Percentiles rank a stretch among this genome's conserved stretches.
Evolutionary conservation across 768 basidiomycete species (phyloP).

Genomic region (Candolleomyces aberdarensis): DNA sequence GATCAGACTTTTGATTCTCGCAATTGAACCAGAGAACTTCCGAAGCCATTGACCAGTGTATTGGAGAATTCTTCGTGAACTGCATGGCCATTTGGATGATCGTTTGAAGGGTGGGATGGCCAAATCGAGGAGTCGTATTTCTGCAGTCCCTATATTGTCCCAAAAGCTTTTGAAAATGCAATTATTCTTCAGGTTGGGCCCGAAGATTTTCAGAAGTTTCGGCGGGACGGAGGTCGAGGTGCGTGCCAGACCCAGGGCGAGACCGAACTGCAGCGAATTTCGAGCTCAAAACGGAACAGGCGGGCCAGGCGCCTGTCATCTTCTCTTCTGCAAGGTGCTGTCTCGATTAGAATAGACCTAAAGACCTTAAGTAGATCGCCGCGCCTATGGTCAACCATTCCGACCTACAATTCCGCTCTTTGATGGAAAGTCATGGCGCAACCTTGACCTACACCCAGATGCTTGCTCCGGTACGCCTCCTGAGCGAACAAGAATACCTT

Average conservation of each 20-base stretch:
- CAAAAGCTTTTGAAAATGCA: not conserved
- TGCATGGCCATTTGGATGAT: no score
- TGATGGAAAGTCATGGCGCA: constrained; percentile 60
- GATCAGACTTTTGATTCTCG: not conserved
- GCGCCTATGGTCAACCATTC: constrained; percentile 84
- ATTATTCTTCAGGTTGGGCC: not conserved
- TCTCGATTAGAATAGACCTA: constrained; percentile 10
- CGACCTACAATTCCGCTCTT: constrained; percentile 67
- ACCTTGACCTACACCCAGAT: constrained; percentile 77
- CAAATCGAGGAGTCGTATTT: no score
- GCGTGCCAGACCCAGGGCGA: not conserved
- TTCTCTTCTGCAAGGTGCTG: not conserved
- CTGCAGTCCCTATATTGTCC: no score
- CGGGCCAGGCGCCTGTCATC: not conserved
- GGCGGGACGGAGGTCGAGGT: not conserved
- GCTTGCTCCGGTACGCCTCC: constrained; percentile 59
- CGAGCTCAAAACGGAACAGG: not conserved
- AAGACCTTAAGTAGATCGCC: constrained; percentile 42
- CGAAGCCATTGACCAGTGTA: no score
- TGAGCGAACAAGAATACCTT: constrained; percentile 63
- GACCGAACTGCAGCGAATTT: not conserved
- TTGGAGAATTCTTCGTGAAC: no score
- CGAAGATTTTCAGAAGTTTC: not conserved
- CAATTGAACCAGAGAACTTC: no score
- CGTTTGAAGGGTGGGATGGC: no score